Percentiles rank a stretch among this genome's conserved stretches.
phyloP scores from a whole-genome alignment of 768 basidiomycete genomes.

The Kondoa malvinella region DNA sequence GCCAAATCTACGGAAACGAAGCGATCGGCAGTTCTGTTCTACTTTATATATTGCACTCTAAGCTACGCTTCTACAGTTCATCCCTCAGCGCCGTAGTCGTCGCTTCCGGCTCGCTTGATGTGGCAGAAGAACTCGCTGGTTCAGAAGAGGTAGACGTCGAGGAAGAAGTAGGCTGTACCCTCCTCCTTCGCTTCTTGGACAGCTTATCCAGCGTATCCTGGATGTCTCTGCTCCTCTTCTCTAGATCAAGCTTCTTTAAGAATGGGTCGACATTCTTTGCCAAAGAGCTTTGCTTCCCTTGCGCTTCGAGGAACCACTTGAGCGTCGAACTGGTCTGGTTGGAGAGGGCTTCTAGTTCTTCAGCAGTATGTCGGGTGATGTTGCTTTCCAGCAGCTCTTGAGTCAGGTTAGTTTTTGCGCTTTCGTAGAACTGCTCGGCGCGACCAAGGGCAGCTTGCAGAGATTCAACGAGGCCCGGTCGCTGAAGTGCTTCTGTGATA shows the following conservation, averaged over 20 bases:
- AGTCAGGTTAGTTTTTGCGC: conserved; percentile 60
- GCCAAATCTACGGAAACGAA: background rate
- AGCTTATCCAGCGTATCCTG: conserved; percentile 14
- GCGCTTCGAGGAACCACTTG: conserved; percentile 61
- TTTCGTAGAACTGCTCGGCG: conserved; percentile 53
- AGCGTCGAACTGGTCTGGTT: conserved; percentile 60
- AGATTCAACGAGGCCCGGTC: conserved; percentile 70
- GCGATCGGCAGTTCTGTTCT: background rate
- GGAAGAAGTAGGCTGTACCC: background rate
- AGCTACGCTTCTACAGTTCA: background rate
- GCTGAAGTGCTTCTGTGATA: conserved; percentile 71
- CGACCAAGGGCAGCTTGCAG: conserved; percentile 51
- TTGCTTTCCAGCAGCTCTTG: conserved; percentile 44
- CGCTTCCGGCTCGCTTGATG: background rate
- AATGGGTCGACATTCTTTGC: conserved; percentile 65
- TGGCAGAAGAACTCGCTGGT: background rate
- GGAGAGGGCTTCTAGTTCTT: conserved; percentile 70
- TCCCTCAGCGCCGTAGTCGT: background rate
- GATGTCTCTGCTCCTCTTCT: conserved; percentile 43
- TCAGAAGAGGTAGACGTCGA: background rate
- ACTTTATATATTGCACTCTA: background rate
- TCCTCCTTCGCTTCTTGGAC: background rate
- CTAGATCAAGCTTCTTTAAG: conserved; percentile 72
- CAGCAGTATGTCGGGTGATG: conserved; percentile 63
- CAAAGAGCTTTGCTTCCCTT: conserved; percentile 62